Evolutionary conservation across 2,329 filamentous ascomycete species (phyloP).

Genomic region (Lachnellula subtilissima): DNA sequence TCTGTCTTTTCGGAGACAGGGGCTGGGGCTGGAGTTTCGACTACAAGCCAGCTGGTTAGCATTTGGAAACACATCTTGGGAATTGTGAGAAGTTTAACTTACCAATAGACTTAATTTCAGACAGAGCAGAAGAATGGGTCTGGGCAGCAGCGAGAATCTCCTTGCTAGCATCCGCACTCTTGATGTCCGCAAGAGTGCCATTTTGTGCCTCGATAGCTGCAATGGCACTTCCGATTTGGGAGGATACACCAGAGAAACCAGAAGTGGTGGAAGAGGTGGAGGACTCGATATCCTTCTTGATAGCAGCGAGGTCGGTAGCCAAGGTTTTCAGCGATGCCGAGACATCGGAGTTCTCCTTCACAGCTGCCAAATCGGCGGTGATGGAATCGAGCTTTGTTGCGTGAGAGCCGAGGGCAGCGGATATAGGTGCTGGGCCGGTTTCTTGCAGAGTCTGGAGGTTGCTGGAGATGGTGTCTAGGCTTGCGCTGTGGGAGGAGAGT

Average conservation of each 20-base stretch:
- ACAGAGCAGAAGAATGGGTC: slow-evolving; percentile 10
- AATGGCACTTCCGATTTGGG: slow-evolving; percentile 15
- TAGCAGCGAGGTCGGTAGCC: slow-evolving; percentile 14
- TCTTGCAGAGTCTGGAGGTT: slow-evolving; percentile 17
- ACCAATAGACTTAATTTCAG: slow-evolving; percentile 9
- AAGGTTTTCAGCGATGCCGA: slow-evolving; percentile 13
- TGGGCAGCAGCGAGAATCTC: slow-evolving; percentile 19
- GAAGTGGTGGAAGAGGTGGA: slow-evolving; percentile 5
- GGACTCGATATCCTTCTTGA: slow-evolving; percentile 21
- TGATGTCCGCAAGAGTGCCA: slow-evolving; percentile 24
- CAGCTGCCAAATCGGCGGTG: slow-evolving; percentile 18
- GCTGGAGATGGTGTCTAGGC: slow-evolving; percentile 24
- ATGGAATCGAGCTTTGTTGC: slow-evolving; percentile 20
- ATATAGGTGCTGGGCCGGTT: slow-evolving; percentile 12
- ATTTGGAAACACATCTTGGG: background rate
- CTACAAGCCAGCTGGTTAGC: no score
- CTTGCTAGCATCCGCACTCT: slow-evolving; percentile 20
- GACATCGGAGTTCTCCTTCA: slow-evolving; percentile 19
- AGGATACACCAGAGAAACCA: slow-evolving; percentile 16
- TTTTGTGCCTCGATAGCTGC: slow-evolving; percentile 22
- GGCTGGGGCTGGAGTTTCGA: slow-evolving; percentile 6
- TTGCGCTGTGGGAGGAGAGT: slow-evolving; percentile 21
- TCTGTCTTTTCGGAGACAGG: slow-evolving; percentile 17
- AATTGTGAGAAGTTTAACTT: background rate
- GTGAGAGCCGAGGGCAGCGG: slow-evolving; percentile 13